Base-by-base conservation (phyloP, 371 early-diverging fungal species). In the Mucor indicus region DNA sequence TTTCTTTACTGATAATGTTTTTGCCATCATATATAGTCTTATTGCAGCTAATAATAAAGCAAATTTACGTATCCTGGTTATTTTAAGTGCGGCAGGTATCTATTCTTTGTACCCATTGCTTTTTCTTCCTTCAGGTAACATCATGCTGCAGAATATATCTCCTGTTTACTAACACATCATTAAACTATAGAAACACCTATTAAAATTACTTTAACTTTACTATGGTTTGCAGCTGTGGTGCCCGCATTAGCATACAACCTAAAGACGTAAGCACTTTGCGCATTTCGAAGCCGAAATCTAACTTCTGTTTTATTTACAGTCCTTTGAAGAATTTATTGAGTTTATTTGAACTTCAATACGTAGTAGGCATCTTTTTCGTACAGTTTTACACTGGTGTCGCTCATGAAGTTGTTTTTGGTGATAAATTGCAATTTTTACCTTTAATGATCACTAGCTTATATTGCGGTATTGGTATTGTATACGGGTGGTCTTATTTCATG, bases 61-160 rank as follows among this genome's bases (percentile, higher is more conserved):
- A 38, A 76, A 68, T 61, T 66, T 71, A 39, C 77, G 83, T 22
- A 37, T 83, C 4, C 85, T 85, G 49, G 64, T 75, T 43, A 65
- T 92, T 17, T 73, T 92, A 20, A 79, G 87, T 38, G 60, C 72
- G 25, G 75, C 88, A 13, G 95, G 94, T 25, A 82, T 80, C 39
- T 83, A 71, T 53, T 87, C 91, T 8, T 67, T 96, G 38, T 86
- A 88, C 58, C 97, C 97, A n/a, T 68, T 96, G 38, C 75, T 96
- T 35, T 93, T 91, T 66, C 77, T 79, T 33, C 56, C 81, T 13
- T 63, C 79, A 55, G 90, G 91, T 87, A 76, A 62, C 27, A 20
- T 17, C 11, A 17, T 30, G n/a, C 4, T 4, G 5, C 7, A 32
- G 16, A 44, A 19, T 22, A 24, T 16, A 15, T 25, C 21, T 4